A percentile compares a stretch with the other conserved stretches of the same genome.
phyloP scores from a whole-genome alignment of 1,139 yeast species.

The Kurtzmaniella quercitrusa region DNA sequence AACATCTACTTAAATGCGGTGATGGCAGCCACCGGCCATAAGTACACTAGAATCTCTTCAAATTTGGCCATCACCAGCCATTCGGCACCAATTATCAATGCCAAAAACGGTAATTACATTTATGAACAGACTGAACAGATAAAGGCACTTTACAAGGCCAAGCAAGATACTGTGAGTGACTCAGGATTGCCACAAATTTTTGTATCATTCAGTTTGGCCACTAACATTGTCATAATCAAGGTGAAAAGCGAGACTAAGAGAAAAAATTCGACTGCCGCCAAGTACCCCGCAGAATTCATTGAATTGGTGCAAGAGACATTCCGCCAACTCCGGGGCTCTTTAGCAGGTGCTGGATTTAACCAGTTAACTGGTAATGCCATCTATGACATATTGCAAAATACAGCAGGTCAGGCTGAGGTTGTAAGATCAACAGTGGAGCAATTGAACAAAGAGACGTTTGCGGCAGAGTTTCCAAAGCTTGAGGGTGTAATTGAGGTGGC shows the following conservation, averaged over 20 bases:
- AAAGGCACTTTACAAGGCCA: constrained; percentile 6
- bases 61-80: constrained; percentile 21
- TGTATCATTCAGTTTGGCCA: constrained; percentile 7
- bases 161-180: constrained; percentile 2
- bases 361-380: constrained; percentile 23
- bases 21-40: constrained; percentile 31
- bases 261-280: constrained; percentile 1
- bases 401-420: constrained; percentile 16
- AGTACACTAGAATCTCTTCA: constrained; percentile 29
- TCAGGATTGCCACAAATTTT: constrained; percentile 6
- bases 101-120: constrained; percentile 4
- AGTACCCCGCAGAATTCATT: not conserved
- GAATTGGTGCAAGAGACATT: constrained; percentile 12
- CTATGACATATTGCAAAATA: constrained; percentile 21
- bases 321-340: constrained; percentile 13
- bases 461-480: constrained; percentile 29
- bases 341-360: constrained; percentile 16
- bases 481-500: constrained; percentile 13
- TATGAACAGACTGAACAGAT: constrained; percentile 6
- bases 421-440: constrained; percentile 18
- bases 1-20: constrained; percentile 40
- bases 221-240: constrained; percentile 8
- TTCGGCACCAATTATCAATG: constrained; percentile 5
- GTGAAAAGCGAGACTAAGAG: constrained; percentile 6
- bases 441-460: constrained; percentile 27